Conservation (phyloP, 2,329 filamentous ascomycete genomes). For the Thielaviopsis ethacetica region DNA sequence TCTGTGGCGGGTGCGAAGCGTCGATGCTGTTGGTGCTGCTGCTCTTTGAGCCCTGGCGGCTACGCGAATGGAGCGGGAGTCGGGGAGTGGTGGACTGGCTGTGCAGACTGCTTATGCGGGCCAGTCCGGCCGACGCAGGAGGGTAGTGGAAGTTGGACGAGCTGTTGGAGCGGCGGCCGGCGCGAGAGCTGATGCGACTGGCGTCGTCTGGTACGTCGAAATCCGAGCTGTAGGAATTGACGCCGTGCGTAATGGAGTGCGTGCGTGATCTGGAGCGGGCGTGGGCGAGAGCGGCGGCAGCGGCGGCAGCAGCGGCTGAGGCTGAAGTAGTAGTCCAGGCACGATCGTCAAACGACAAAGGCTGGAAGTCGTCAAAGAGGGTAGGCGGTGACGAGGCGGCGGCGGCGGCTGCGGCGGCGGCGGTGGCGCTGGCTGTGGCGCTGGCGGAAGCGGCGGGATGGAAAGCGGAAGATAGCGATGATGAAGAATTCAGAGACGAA, state of each 20-base stretch:
- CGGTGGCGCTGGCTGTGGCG: constrained; percentile 11
- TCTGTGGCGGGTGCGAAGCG: constrained; percentile 30
- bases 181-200: constrained; percentile 36
- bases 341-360: constrained; percentile 12
- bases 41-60: constrained; percentile 53
- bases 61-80: constrained; percentile 33
- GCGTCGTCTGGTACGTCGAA: constrained; percentile 39
- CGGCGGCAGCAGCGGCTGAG: constrained; percentile 2
- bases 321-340: constrained; percentile 11
- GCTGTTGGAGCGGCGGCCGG: constrained; percentile 59
- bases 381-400: constrained; percentile 13
- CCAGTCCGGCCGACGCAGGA: constrained; percentile 25
- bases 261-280: constrained; percentile 12
- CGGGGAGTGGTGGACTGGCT: constrained; percentile 26
- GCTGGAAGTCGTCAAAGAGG: not conserved
- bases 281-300: constrained; percentile 5
- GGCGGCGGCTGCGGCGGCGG: constrained; percentile 2
- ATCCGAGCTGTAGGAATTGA: constrained; percentile 45
- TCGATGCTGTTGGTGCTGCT: constrained; percentile 57
- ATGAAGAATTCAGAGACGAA: constrained; percentile 17
- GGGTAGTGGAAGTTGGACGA: constrained; percentile 48
- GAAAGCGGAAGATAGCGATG: constrained; percentile 21
- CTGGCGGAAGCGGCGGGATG: constrained; percentile 22
- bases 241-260: constrained; percentile 22
- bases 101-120: constrained; percentile 47